Evolutionary conservation across 495 filamentous ascomycete genomes (phyloP).

Genomic region (Entonaema liquescens): DNA sequence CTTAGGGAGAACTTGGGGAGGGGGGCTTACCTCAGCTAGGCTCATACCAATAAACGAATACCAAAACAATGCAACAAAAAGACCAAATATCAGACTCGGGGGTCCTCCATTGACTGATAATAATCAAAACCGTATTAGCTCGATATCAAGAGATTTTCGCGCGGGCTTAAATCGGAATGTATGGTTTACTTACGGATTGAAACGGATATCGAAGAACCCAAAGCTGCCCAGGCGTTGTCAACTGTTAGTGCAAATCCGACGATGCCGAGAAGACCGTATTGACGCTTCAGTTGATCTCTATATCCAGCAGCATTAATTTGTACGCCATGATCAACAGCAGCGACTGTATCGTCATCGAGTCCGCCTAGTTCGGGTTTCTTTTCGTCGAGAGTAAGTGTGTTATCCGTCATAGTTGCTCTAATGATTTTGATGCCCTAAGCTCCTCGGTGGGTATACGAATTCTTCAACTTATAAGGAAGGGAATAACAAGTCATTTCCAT

Average conservation of each 20-base stretch:
- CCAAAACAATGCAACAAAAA: constrained; percentile 57
- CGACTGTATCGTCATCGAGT: constrained; percentile 45
- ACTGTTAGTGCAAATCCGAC: constrained; percentile 62
- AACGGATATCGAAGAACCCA: constrained; percentile 62
- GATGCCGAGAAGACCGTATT: constrained; percentile 62
- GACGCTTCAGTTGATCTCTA: constrained; percentile 62
- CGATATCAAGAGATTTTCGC: background rate
- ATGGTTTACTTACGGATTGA: constrained; percentile 56
- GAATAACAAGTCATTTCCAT: background rate
- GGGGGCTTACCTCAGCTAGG: constrained; percentile 50
- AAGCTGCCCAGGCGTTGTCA: constrained; percentile 65
- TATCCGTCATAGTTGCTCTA: constrained; percentile 31
- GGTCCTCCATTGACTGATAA: constrained; percentile 63
- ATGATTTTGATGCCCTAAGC: background rate
- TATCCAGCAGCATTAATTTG: constrained; percentile 66
- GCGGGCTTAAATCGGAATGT: no score
- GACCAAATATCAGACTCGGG: constrained; percentile 65
- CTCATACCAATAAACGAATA: constrained; percentile 57
- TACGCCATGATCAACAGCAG: constrained; percentile 48
- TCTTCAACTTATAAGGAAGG: background rate
- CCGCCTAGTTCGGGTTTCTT: constrained; percentile 38
- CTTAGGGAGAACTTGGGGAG: background rate
- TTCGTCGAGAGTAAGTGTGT: constrained; percentile 46
- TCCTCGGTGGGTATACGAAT: background rate
- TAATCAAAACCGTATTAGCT: constrained; percentile 11